Evolutionary conservation across 23 red algal genomes (phyloP), one percentile per base, ranked within the genome.

Genomic region (Agarophyton chilense): DNA sequence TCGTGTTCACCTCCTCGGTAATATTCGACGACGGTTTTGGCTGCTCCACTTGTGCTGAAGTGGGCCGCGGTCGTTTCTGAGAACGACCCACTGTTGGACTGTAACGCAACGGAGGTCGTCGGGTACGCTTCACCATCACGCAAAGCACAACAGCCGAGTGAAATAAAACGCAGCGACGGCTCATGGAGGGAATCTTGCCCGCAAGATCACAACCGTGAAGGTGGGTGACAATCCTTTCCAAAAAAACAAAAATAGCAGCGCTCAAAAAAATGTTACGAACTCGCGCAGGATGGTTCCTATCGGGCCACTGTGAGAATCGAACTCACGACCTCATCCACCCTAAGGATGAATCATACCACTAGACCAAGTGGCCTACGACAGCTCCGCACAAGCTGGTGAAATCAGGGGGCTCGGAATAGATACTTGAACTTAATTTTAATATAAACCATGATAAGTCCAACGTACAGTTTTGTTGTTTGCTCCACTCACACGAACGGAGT

Each of bases 261-360:
- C 7, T 4, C 8, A 55, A 55, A 55, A n/a, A 11, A 55, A 55
- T 55, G 21, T 14, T n/a, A 11, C 12, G 52, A 55, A 17, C 52
- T 4, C 18, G 11, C 18, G 52, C 16, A 47, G 12, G 44, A n/a
- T n/a, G 7, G 44, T 12, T 47, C 60, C 10, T 39, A 47, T 74
- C 68, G 88, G 88, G 54, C 77, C 77, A 65, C 88, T 91, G 88
- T 42, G 88, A 91, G 88, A 91, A 91, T 91, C 88, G 88, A 91
- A 91, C 88, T 91, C 88, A 42, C 88, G 88, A 91, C 88, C 88
- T 91, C 88, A 91, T 91, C 88, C 88, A 91, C 88, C 88, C 88
- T 91, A 91, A 91, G 88, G 88, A 91, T 91, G 88, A 91, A 91
- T 91, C 88, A 91, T 91, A 91, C 88, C 88, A 91, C 88, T 91